These are phyloP conservation scores for Boletus smithii DNA, from an alignment of 1,284 basidiomycete genomes.

Conservation along the genomic window DNA sequence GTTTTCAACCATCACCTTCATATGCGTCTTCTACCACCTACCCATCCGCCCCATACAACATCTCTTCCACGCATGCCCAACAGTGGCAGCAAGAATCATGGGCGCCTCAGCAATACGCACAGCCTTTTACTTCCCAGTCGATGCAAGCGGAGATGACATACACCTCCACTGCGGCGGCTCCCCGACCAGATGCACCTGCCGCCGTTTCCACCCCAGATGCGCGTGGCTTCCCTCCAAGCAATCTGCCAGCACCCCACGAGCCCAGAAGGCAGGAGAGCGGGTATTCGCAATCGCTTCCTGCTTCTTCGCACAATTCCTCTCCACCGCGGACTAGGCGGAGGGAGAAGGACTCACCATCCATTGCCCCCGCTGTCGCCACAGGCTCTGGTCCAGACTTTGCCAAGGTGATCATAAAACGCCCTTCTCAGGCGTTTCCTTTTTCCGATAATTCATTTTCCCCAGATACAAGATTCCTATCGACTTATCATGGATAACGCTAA, in stretches of 20 bases:
- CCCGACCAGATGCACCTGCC: slow-evolving; percentile 31
- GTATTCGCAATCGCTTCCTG: slow-evolving; percentile 28
- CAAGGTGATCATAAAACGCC: slow-evolving; percentile 40
- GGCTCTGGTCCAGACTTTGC: slow-evolving; percentile 44
- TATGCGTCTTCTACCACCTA: slow-evolving; percentile 31
- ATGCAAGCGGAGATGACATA: slow-evolving; percentile 35
- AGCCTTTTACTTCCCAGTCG: slow-evolving; percentile 28
- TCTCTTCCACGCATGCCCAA: slow-evolving; percentile 32
- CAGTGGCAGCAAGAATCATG: slow-evolving; percentile 37
- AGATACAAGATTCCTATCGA: slow-evolving; percentile 49
- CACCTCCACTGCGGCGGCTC: slow-evolving; percentile 29
- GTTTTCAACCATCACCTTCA: slow-evolving; percentile 30
- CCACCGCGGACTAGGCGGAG: slow-evolving; percentile 33
- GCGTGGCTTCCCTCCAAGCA: slow-evolving; percentile 27
- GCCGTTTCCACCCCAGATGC: slow-evolving; percentile 27
- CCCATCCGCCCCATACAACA: slow-evolving; percentile 26
- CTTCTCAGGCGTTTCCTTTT: slow-evolving; percentile 11
- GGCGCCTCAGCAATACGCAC: slow-evolving; percentile 35
- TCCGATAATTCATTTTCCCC: slow-evolving; percentile 13
- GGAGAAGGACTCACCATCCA: slow-evolving; percentile 37
- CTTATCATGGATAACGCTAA: slow-evolving; percentile 42
- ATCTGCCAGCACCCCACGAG: slow-evolving; percentile 25
- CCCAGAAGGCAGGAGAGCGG: slow-evolving; percentile 35
- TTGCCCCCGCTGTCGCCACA: slow-evolving; percentile 21
- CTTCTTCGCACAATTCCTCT: slow-evolving; percentile 28